Evolutionary conservation across 2,329 filamentous ascomycete species (phyloP), one percentile per base, ranked within the genome.

Genomic region (Claviceps humidiphila): DNA sequence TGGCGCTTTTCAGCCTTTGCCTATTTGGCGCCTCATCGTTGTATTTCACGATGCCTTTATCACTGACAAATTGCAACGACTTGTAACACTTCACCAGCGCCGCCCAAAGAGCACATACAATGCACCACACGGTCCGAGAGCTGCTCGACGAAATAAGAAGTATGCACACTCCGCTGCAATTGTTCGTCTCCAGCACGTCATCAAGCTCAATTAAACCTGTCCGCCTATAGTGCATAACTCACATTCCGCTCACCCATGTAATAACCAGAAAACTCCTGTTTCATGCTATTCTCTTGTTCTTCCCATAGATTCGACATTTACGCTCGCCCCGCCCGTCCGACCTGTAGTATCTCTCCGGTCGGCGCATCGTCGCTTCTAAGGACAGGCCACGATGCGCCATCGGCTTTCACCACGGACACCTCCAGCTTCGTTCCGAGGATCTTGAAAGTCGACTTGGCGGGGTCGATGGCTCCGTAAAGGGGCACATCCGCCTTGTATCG

Each of bases 401-500:
- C 85, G 2, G 82, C 83, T 69, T 82, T 82, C 64, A 66, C 78
- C 51, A 96, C 71, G 30, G 74, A 84, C 62, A 95, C 71, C 69
- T 96, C 90, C 50, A 96, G 72, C 73, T 96, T 96, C 1, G 89
- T 94, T 26, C 88, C 88, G 66, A 95, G 75, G 54, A 96, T 81
- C 69, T 87, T 89, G 72, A 81, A 91, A 53, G 77, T 76, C 59
- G 85, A 89, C 66, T 86, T 82, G 53, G 80, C 82, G 2, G 84
- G 68, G 59, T 95, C 82, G 61, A 98, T 90, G 3, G 75, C 62
- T 1, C 79, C 88, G 64, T 83, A 97, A 24, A 97, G 76, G 16
- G 83, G 81, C 55, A 96, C 80, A 14, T 77, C 76, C 41, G 82
- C 76, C 61, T 77, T 80, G 69, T 89, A 96, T 51, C 87, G 81